These are phyloP conservation scores for Terfezia claveryi DNA, from an alignment of 495 filamentous ascomycete species.

Conservation along the genomic window DNA sequence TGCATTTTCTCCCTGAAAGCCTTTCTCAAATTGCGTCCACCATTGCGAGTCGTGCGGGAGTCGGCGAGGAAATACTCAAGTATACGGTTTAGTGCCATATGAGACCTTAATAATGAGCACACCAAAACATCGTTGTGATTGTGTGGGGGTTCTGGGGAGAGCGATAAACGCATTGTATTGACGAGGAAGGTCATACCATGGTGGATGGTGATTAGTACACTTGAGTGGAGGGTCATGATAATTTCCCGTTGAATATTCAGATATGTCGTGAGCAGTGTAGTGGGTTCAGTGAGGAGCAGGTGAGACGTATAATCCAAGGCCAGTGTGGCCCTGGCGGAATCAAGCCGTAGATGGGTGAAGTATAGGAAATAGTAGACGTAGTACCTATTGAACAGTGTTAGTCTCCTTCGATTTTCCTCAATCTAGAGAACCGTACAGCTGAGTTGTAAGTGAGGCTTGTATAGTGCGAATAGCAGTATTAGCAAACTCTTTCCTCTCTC, in stretches of 20 bases:
- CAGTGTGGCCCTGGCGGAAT: slow-evolving; percentile 10
- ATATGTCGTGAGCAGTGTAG: slow-evolving; percentile 9
- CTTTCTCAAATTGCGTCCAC: slow-evolving; percentile 9
- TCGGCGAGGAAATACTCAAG: slow-evolving; percentile 19
- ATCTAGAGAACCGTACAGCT: slow-evolving; percentile 9
- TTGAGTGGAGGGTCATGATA: slow-evolving; percentile 9
- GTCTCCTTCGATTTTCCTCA: not conserved
- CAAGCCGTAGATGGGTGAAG: slow-evolving; percentile 16
- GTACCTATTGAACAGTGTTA: not conserved
- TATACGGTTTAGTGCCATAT: slow-evolving; percentile 9
- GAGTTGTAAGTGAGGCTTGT: slow-evolving; percentile 11
- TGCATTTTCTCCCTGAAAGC: slow-evolving; percentile 21
- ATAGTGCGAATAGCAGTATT: slow-evolving; percentile 12
- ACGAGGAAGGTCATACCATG: slow-evolving; percentile 19
- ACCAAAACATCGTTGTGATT: slow-evolving; percentile 18
- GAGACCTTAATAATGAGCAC: slow-evolving; percentile 14
- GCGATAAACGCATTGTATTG: slow-evolving; percentile 14
- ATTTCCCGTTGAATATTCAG: slow-evolving; percentile 11
- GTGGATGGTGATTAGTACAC: slow-evolving; percentile 15
- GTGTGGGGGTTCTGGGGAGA: slow-evolving; percentile 19
- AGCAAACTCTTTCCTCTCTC: slow-evolving; percentile 5
- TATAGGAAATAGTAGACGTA: slow-evolving; percentile 17
- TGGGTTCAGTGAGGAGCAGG: slow-evolving; percentile 5
- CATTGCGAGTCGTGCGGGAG: not conserved
- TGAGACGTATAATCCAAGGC: slow-evolving; percentile 15